Conservation (phyloP, 208 protist genomes). For the Acanthamoeba lenticulata region DNA sequence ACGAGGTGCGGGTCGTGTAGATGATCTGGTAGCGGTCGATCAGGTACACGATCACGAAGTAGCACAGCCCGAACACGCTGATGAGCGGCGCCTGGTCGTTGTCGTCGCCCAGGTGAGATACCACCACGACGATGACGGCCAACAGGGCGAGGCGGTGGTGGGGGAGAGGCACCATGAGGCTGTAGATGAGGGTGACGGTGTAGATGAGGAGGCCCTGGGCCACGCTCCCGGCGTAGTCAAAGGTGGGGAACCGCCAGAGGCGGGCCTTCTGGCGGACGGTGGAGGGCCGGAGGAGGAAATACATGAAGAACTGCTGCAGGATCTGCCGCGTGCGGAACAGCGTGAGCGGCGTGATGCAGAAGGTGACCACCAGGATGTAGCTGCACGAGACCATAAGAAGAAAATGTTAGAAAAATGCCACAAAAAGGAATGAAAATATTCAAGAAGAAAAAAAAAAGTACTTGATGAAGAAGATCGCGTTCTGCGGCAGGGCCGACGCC, state of each 20-base stretch:
- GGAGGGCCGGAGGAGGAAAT: not conserved
- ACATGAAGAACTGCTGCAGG: conserved; percentile 29
- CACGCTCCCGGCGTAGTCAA: conserved; percentile 12
- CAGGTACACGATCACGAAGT: conserved; percentile 29
- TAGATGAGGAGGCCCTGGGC: conserved; percentile 35
- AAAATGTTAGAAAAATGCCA: too few species aligned
- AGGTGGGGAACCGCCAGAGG: not conserved
- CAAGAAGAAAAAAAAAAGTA: too few species aligned
- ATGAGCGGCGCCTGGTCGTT: not conserved
- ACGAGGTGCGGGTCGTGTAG: conserved; percentile 14
- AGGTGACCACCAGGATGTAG: conserved; percentile 41
- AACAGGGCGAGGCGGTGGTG: not conserved
- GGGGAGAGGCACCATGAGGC: conserved; percentile 11
- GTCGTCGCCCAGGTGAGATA: not conserved
- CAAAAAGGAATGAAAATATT: too few species aligned
- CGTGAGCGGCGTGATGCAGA: conserved; percentile 17
- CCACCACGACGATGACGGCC: not conserved
- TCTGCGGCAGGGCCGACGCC: not conserved
- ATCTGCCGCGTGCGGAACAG: conserved; percentile 44
- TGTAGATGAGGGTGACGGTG: conserved; percentile 10
- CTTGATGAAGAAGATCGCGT: conserved; percentile 58
- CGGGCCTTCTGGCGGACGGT: conserved; percentile 5
- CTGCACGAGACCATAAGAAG: too few species aligned
- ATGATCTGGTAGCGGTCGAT: conserved; percentile 58
- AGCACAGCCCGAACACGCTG: conserved; percentile 34